Base-by-base conservation (phyloP, 441 rosid species). In the Heliophila coronopifolia region DNA sequence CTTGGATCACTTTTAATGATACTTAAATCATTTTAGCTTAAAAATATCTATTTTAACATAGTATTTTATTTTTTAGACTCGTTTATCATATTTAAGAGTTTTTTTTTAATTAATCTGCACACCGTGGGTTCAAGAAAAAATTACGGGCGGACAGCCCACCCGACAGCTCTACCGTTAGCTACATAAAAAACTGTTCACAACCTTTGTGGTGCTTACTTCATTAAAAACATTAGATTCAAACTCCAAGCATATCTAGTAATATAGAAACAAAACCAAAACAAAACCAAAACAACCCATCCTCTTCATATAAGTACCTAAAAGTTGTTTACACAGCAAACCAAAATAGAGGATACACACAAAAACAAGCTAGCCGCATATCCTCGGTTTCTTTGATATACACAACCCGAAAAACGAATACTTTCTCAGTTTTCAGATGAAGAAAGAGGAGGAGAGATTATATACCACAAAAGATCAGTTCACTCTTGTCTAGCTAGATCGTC, bases 351-450 rank as follows among this genome's bases (percentile, higher is more conserved):
- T 40, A 59, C 40, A 40, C 57, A 50, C 43, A n/a, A 59, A 40
- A 50, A 50, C 28, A 35, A 59, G 37, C 58, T 50, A 59, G 32
- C 50, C 57, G 39, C 38, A 49, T n/a, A 15, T 30, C 17, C 27
- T 50, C 35, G 15, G 13, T 38, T 58, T 48, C 50, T 59, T 32
- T 23, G 15, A 41, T 41, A 3, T 11, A 41, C 23, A 9, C 11
- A 0, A 9, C 16, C 36, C 35, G 0, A 11, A 43, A 44, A 34
- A 10, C 5, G 18, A 16, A 38, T 5, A 58, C 4, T 2, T 37
- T 27, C 28, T 26, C 39, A 41, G 23, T 8, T 30, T 31, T 31
- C 20, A 10, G 28, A 3, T 4, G 17, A 58, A 38, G 36, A 44
- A 9, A 24, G 47, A 25, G 32, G 54, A 61, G 11, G 22, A n/a